Conservation (phyloP, 2,329 filamentous ascomycete species). For the Pyrenochaeta sp. region DNA sequence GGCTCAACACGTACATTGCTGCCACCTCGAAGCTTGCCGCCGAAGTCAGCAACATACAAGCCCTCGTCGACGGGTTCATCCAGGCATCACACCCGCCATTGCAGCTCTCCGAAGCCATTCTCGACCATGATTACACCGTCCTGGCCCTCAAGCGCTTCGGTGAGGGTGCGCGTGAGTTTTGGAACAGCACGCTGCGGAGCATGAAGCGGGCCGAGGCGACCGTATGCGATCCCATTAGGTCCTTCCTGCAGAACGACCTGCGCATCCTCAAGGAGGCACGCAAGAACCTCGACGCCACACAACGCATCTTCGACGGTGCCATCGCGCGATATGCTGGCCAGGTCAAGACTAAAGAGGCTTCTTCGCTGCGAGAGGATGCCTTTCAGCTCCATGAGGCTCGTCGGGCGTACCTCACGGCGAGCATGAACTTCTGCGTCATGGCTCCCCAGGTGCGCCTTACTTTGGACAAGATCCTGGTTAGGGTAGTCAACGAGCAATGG, state of each 20-base stretch:
- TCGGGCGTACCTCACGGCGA: slow-evolving; percentile 87
- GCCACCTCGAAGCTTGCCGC: slow-evolving; percentile 67
- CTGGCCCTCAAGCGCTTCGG: slow-evolving; percentile 84
- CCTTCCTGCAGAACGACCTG: slow-evolving; percentile 80
- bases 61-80: slow-evolving; percentile 78
- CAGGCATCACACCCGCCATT: slow-evolving; percentile 76
- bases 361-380: slow-evolving; percentile 88
- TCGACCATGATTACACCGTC: slow-evolving; percentile 95
- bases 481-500: slow-evolving; percentile 86
- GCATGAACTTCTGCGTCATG: slow-evolving; percentile 90
- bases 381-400: slow-evolving; percentile 94
- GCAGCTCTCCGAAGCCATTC: slow-evolving; percentile 78
- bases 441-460: slow-evolving; percentile 84
- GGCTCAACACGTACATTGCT: slow-evolving; percentile 79
- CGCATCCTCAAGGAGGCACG: slow-evolving; percentile 86
- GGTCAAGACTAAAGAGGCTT: slow-evolving; percentile 92
- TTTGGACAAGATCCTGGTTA: slow-evolving; percentile 86
- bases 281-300: slow-evolving; percentile 76
- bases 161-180: slow-evolving; percentile 88
- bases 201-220: slow-evolving; percentile 79
- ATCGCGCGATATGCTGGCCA: slow-evolving; percentile 83
- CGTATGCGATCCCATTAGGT: slow-evolving; percentile 81
- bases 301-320: slow-evolving; percentile 83
- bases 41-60: slow-evolving; percentile 78
- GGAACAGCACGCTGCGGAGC: slow-evolving; percentile 75